phyloP scores from a whole-genome alignment of 768 basidiomycete genomes.

The Mrakia gelida region DNA sequence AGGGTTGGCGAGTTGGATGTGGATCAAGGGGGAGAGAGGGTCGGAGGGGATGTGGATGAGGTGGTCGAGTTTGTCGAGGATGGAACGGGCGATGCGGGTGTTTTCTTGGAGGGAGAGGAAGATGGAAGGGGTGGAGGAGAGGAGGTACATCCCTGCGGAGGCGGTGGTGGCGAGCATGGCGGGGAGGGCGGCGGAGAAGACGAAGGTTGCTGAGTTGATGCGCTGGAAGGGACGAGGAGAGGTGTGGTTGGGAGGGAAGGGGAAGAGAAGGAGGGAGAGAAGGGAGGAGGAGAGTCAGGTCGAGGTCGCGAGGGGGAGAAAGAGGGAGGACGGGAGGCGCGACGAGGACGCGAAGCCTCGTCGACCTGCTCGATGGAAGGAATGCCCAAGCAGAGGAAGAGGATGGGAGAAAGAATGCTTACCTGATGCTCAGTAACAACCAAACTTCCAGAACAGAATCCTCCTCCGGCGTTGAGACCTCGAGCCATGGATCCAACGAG shows the following conservation, averaged over 20 bases:
- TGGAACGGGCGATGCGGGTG: conserved; percentile 64
- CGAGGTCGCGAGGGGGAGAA: no score
- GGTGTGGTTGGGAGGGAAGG: neutral
- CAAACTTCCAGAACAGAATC: conserved; percentile 87
- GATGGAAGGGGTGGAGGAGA: conserved; percentile 69
- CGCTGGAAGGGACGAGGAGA: conserved; percentile 52
- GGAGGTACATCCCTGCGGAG: conserved; percentile 75
- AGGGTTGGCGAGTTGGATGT: conserved; percentile 58
- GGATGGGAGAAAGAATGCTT: no score
- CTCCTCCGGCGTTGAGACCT: conserved; percentile 76
- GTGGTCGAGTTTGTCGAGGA: conserved; percentile 67
- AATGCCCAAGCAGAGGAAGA: no score
- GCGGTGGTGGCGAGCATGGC: conserved; percentile 80
- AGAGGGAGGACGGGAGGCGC: neutral
- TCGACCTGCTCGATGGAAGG: no score
- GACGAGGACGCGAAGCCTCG: conserved; percentile 25
- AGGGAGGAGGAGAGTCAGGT: neutral
- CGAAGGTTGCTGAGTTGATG: conserved; percentile 91
- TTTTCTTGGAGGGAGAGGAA: conserved; percentile 77
- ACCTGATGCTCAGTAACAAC: conserved; percentile 86
- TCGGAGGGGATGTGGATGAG: conserved; percentile 80
- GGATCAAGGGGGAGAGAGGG: conserved; percentile 79
- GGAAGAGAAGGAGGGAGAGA: neutral
- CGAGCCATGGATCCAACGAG: conserved; percentile 85
- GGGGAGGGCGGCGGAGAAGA: conserved; percentile 94